Evolutionary conservation across 352 stramenopile species (phyloP).

Genomic region (Thraustochytrium aureum): DNA sequence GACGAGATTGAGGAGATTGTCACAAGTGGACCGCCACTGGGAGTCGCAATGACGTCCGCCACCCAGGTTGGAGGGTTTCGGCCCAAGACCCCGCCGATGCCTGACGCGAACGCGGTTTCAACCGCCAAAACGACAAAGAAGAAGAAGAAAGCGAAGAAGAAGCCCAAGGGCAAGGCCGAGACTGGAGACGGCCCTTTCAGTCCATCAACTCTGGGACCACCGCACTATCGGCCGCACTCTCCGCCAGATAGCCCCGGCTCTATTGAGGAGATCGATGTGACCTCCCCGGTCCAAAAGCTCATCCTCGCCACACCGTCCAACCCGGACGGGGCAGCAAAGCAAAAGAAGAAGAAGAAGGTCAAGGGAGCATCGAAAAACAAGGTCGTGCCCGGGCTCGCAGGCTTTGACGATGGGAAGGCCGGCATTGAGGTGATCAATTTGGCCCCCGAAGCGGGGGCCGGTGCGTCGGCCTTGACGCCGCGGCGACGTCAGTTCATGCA

Average conservation of each 20-base stretch:
- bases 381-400: neutral
- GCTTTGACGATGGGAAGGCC: neutral
- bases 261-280: neutral
- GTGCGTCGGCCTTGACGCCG: too few species aligned
- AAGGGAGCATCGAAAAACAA: neutral
- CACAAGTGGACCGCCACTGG: too few species aligned
- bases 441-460: too few species aligned
- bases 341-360: neutral
- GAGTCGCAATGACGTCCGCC: too few species aligned
- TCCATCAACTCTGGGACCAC: neutral
- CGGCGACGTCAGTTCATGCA: too few species aligned
- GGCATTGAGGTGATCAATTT: neutral
- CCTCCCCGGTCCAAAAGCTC: neutral
- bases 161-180: neutral
- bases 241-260: neutral
- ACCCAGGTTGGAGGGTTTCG: too few species aligned
- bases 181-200: neutral
- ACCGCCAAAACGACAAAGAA: too few species aligned
- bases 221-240: neutral
- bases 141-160: neutral
- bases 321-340: neutral
- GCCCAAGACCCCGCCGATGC: too few species aligned
- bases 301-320: neutral
- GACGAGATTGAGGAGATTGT: too few species aligned
- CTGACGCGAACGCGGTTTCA: too few species aligned